A percentile compares a stretch with the other conserved stretches of the same genome.
phyloP scores from a whole-genome alignment of 1,284 basidiomycete genomes.

The Pseudozyma hubeiensis region DNA sequence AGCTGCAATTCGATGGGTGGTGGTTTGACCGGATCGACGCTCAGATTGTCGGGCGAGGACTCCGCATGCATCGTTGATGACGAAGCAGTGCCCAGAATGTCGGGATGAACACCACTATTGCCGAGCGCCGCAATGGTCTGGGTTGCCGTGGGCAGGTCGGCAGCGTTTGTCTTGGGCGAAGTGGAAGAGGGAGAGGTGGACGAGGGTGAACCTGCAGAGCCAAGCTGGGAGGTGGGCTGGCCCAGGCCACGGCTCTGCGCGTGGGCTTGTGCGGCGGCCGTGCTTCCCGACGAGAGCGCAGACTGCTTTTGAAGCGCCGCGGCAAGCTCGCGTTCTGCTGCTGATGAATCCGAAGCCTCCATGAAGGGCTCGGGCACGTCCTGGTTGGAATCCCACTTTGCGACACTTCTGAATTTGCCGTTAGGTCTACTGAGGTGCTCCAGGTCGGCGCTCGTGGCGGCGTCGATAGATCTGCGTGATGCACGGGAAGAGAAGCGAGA shows the following conservation, averaged over 20 bases:
- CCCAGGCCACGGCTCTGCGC: constrained; percentile 27
- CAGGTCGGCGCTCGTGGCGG: constrained; percentile 23
- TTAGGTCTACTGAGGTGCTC: constrained; percentile 48
- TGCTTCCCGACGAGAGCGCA: constrained; percentile 42
- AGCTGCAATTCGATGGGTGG: neutral
- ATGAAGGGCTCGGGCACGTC: constrained; percentile 48
- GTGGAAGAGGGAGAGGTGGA: constrained; percentile 1
- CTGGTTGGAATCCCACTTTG: constrained; percentile 44
- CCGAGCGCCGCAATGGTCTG: constrained; percentile 38
- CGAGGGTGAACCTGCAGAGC: neutral
- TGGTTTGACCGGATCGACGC: neutral
- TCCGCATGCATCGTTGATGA: constrained; percentile 2
- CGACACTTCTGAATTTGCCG: constrained; percentile 56
- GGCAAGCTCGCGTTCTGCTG: constrained; percentile 16
- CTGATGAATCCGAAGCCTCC: constrained; percentile 35
- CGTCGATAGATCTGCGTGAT: constrained; percentile 25
- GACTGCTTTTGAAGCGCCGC: constrained; percentile 9
- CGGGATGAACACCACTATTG: constrained; percentile 40
- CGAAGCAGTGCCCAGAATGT: constrained; percentile 17
- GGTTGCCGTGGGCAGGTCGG: constrained; percentile 22
- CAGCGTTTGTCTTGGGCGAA: neutral
- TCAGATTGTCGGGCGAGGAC: neutral
- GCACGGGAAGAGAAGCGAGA: constrained; percentile 28
- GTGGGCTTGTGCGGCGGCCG: constrained; percentile 53
- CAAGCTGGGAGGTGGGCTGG: constrained; percentile 34